These are phyloP conservation scores for Trichophyton schoenleinii DNA, from an alignment of 2,329 filamentous ascomycete genomes.

Conservation along the genomic window DNA sequence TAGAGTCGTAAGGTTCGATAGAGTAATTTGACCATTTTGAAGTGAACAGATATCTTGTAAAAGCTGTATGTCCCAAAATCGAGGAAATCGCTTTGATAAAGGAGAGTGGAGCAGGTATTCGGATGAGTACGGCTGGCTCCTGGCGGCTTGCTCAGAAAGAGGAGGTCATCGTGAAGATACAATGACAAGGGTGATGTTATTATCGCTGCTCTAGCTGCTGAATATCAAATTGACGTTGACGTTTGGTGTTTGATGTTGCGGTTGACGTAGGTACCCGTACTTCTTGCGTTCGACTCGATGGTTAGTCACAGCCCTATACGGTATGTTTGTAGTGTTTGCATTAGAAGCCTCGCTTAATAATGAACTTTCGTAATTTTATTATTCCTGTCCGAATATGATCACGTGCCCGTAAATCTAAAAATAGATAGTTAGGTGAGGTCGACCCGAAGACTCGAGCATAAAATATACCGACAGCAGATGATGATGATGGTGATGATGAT, in stretches of 20 bases:
- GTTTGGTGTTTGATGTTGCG: not conserved
- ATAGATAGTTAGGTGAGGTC: too few species aligned
- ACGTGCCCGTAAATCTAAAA: too few species aligned
- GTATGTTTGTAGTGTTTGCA: not conserved
- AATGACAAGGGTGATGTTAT: not conserved
- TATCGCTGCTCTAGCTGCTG: not conserved
- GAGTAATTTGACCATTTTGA: constrained; percentile 17
- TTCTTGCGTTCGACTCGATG: not conserved
- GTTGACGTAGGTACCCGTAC: not conserved
- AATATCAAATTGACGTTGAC: not conserved
- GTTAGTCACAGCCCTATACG: too few species aligned
- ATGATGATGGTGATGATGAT: too few species aligned
- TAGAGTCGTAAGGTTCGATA: constrained; percentile 9
- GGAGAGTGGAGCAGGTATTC: constrained; percentile 1
- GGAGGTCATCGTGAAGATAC: not conserved
- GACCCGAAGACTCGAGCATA: too few species aligned
- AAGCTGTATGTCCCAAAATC: not conserved
- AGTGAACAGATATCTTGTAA: not conserved
- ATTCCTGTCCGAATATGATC: too few species aligned
- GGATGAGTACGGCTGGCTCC: not conserved
- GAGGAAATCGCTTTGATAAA: not conserved
- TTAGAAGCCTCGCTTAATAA: not conserved
- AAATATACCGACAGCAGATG: too few species aligned
- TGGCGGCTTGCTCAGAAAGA: not conserved
- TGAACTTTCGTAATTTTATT: not conserved